Base-by-base conservation (phyloP, 116 monocot genomes). In the Dioscorea cayenensis region DNA sequence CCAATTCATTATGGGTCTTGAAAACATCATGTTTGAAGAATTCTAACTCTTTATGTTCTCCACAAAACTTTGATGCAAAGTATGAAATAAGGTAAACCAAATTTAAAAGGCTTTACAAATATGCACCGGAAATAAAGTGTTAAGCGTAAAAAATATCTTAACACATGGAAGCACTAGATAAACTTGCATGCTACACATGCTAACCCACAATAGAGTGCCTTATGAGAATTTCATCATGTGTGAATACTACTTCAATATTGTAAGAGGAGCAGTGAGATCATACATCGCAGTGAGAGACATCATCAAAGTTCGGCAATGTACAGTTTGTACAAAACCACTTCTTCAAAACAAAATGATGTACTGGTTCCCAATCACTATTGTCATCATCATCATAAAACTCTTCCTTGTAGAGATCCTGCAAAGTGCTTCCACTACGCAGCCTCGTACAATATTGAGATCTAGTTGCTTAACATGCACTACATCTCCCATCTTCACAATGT, bases 271-370 rank as follows among this genome's bases (percentile, higher is more conserved):
- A 76, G 52, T 67, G 32, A 16, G 36, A 64, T 17, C 83, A 71
- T 85, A 95, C 95, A 64, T 78, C 73, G 67, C 95, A 95, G 49
- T 80, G 78, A 65, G 14, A 67, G 51, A 75, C 76, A 55, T 83
- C 83, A 49, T 83, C 84, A 60, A 81, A 85, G 76, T 85, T 95
- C 67, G 81, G 83, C 87, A 89, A 71, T 27, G 89, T 92, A 69
- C 95, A 95, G 74, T 95, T 95, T 43, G 69, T 69, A 71, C 95
- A 95, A 75, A 87, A 95, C 91, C 89, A 92, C 66, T 77, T 92
- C 72, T 80, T 78, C 51, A 77, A 58, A 38, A 72, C 74, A 61
- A 90, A 67, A 36, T 67, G 86, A 75, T 74, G 73, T 9, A 72
- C 63, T 50, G 95, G 92, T 65, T 92, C 89, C 95, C 95, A 95